These are phyloP conservation scores for Solanum bulbocastanum DNA, from an alignment of 257 asterid genomes.

Conservation along the genomic window DNA sequence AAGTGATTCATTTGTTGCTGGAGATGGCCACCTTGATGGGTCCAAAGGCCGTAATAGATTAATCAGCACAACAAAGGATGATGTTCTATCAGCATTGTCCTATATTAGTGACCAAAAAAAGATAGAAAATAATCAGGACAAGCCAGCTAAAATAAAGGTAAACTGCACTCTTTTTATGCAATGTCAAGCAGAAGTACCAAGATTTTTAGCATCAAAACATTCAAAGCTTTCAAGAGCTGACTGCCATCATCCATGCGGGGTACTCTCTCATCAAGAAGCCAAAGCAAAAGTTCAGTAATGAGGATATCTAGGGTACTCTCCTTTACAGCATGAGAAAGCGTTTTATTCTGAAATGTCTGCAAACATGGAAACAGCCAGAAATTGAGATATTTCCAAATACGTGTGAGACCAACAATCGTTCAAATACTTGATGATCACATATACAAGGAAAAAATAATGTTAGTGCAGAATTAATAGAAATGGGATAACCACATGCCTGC, in stretches of 20 bases:
- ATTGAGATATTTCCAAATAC: neutral
- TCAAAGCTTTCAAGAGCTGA: constrained; percentile 93
- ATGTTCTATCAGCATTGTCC: constrained; percentile 98
- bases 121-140: neutral
- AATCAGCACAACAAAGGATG: constrained; percentile 87
- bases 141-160: neutral
- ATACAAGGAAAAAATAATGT: neutral
- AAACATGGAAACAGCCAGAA: neutral
- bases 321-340: constrained; percentile 81
- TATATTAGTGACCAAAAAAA: constrained; percentile 15
- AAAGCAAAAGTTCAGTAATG: constrained; percentile 89
- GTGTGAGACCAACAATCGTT: neutral
- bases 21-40: constrained; percentile 98
- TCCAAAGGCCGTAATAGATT: constrained; percentile 87
- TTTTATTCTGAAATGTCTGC: constrained; percentile 92
- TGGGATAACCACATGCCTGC: constrained; percentile 45
- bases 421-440: neutral
- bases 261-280: constrained; percentile 99
- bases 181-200: constrained; percentile 36
- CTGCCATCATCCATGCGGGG: constrained; percentile 99
- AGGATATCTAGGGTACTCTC: constrained; percentile 83
- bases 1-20: constrained; percentile 65
- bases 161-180: neutral
- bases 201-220: constrained; percentile 94
- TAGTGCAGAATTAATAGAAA: neutral